Evolutionary conservation across 2,329 filamentous ascomycete genomes (phyloP).

Genomic region (Claviceps fusiformis): DNA sequence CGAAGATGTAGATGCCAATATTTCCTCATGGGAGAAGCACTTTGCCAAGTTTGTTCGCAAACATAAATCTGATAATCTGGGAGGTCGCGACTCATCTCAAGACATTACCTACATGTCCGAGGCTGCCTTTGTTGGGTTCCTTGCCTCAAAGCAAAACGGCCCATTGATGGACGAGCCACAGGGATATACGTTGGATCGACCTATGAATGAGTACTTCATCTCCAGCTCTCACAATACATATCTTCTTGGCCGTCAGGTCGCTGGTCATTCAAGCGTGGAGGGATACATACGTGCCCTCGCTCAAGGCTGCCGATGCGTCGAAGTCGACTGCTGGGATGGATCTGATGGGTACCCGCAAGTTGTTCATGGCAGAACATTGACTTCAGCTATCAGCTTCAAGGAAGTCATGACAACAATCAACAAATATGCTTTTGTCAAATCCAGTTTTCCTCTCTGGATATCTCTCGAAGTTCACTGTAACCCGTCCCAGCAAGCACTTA

Average conservation of each 20-base stretch:
- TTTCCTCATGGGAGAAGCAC: conserved; percentile 52
- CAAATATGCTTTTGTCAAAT: conserved; percentile 82
- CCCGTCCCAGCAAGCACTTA: conserved; percentile 64
- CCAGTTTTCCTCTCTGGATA: conserved; percentile 81
- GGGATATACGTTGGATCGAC: conserved; percentile 57
- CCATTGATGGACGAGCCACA: conserved; percentile 48
- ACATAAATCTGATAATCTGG: conserved; percentile 33
- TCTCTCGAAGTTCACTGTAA: conserved; percentile 94
- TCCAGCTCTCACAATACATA: conserved; percentile 99
- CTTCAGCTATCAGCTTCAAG: conserved; percentile 74
- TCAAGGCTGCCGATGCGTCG: conserved; percentile 84
- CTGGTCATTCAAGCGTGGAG: conserved; percentile 82
- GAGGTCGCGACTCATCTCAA: conserved; percentile 27
- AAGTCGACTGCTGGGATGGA: conserved; percentile 98
- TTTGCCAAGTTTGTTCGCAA: conserved; percentile 59
- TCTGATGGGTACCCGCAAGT: conserved; percentile 77
- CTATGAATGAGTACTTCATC: conserved; percentile 93
- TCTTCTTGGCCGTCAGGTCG: conserved; percentile 78
- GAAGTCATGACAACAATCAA: conserved; percentile 90
- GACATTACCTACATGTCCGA: conserved; percentile 53
- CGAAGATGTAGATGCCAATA: conserved; percentile 58
- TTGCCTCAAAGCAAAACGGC: conserved; percentile 62
- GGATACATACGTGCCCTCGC: conserved; percentile 84
- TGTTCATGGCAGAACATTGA: conserved; percentile 80
- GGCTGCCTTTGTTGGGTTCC: conserved; percentile 62